Evolutionary conservation across 2,329 filamentous ascomycete species (phyloP), one percentile per base, ranked within the genome.

Genomic region (Pseudogymnoascus sp.): DNA sequence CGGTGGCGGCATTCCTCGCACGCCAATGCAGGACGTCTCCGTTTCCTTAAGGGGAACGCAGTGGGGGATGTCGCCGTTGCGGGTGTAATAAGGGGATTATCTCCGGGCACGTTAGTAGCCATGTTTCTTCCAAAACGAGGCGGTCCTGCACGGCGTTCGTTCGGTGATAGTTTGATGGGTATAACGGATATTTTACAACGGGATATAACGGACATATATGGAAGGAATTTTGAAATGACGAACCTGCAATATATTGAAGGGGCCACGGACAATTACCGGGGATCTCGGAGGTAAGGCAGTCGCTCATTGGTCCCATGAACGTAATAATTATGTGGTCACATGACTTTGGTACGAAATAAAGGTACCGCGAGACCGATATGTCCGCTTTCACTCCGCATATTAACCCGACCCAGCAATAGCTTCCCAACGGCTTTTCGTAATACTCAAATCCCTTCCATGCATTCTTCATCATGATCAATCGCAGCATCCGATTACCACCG

Each of bases 1-100:
- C 77, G 74, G 21, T 74, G 74, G n/a, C 78, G 72, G 67, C 78
- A 80, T 63, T 76, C 72, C 14, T 61, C 45, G 63, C 38, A 76
- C 63, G 78, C 78, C 26, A 77, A 64, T 3, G 76, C 75, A 37
- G 69, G 69, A n/a, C 70, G 61, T 11, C 70, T 68, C 49, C 70
- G 66, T 59, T 71, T 72, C 23, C 68, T 66, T 14, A 66, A 63
- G 16, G 61, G 63, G 45, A 60, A 23, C 35, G 63, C 35, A 33
- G 61, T 19, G 29, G 58, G 41, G 31, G 29, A 31, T 33, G 31
- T 16, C 26, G 16, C 23, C 23, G 43, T 60, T 43, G 61, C 23
- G 19, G 29, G 14, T 45, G 52, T 23, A 16, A 21, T 31, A 60
- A n/a, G 37, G 33, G 43, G 10, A 43, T 6, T 60, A 29, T 37